Evolutionary conservation across 352 stramenopile genomes (phyloP).

Genomic region (Phytophthora pseudosyringae): DNA sequence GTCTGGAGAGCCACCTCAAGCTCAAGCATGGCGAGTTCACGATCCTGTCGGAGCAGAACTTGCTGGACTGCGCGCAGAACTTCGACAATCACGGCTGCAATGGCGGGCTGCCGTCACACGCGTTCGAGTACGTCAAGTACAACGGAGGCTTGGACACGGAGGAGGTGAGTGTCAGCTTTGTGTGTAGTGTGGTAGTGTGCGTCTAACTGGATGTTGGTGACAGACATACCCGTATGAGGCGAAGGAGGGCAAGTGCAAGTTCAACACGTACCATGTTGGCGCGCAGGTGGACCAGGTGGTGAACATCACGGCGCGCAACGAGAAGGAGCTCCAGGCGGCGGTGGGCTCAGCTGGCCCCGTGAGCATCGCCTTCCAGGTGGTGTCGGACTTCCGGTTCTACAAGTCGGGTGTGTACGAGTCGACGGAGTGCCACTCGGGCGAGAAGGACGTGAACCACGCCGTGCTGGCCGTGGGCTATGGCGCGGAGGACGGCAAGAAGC

Average conservation of each 20-base stretch:
- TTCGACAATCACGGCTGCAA: constrained; percentile 97
- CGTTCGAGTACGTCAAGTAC: constrained; percentile 96
- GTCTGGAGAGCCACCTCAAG: constrained; percentile 97
- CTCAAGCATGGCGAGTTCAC: constrained; percentile 93
- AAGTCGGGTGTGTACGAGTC: constrained; percentile 89
- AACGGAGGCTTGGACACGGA: constrained; percentile 89
- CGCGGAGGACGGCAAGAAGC: constrained; percentile 85
- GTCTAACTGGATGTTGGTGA: background rate
- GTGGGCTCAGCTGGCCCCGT: constrained; percentile 76
- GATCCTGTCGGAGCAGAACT: constrained; percentile 97
- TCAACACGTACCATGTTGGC: constrained; percentile 75
- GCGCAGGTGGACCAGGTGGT: constrained; percentile 78
- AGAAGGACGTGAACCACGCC: constrained; percentile 90
- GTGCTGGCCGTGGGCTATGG: constrained; percentile 98
- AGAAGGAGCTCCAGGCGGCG: constrained; percentile 74
- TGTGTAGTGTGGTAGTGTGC: background rate
- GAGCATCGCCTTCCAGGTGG: constrained; percentile 88
- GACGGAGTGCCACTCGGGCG: constrained; percentile 78
- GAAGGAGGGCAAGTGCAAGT: constrained; percentile 83
- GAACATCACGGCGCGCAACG: constrained; percentile 86
- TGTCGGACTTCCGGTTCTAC: constrained; percentile 91
- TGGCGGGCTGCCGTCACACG: constrained; percentile 96
- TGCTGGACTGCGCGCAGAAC: constrained; percentile 95
- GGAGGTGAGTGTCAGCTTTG: constrained; percentile 34
- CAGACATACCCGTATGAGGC: constrained; percentile 78